Evolutionary conservation across 2,329 filamentous ascomycete genomes (phyloP).

Genomic region (Pseudogymnoascus sp.): DNA sequence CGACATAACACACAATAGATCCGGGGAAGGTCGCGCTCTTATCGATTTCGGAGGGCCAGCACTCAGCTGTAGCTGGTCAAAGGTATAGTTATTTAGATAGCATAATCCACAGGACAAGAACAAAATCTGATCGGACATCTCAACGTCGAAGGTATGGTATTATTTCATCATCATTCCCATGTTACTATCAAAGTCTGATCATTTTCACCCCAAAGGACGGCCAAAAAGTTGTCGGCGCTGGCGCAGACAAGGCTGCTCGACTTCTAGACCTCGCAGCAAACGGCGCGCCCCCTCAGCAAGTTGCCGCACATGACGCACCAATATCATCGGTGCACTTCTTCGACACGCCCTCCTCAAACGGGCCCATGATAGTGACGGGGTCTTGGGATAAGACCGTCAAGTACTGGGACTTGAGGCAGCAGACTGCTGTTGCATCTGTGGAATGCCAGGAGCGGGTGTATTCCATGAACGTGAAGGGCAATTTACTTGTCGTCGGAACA

Average conservation of each 20-base stretch:
- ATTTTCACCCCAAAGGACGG: slow-evolving; percentile 60
- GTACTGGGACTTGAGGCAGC: slow-evolving; percentile 74
- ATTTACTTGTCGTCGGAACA: slow-evolving; percentile 83
- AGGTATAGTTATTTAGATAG: slow-evolving; percentile 47
- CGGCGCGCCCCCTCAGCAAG: slow-evolving; percentile 54
- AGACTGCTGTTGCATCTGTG: slow-evolving; percentile 56
- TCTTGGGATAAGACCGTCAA: slow-evolving; percentile 88
- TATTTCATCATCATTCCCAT: not conserved
- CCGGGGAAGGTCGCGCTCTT: slow-evolving; percentile 72
- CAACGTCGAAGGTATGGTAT: not conserved
- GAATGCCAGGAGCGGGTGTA: slow-evolving; percentile 74
- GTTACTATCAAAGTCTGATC: slow-evolving; percentile 13
- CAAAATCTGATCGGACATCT: slow-evolving; percentile 1
- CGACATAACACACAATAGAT: slow-evolving; percentile 70
- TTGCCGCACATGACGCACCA: slow-evolving; percentile 78
- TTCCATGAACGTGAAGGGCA: slow-evolving; percentile 82
- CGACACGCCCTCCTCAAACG: slow-evolving; percentile 52
- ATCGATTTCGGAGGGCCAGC: slow-evolving; percentile 84
- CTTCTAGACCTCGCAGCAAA: slow-evolving; percentile 72
- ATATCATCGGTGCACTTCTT: slow-evolving; percentile 75
- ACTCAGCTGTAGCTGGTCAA: slow-evolving; percentile 78
- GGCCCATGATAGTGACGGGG: slow-evolving; percentile 84
- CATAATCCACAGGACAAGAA: not conserved
- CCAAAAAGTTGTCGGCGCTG: slow-evolving; percentile 75
- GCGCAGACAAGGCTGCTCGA: slow-evolving; percentile 84